A percentile compares a stretch with the other conserved stretches of the same genome.
Evolutionary conservation across 2,329 filamentous ascomycete genomes (phyloP).

Genomic region (Truncatella angustata): DNA sequence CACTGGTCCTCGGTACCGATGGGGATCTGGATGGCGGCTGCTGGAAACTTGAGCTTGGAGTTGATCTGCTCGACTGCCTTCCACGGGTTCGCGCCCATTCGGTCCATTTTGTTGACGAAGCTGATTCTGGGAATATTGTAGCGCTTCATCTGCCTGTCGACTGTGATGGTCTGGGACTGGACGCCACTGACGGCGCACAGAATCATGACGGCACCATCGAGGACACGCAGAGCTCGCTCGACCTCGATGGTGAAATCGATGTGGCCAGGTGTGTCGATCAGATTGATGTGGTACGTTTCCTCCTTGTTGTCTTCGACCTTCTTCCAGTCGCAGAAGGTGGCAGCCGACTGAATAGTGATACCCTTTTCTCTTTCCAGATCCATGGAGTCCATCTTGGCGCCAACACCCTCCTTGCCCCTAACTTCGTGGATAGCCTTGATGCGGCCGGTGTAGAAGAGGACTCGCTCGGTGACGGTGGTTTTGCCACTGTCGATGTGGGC

Average conservation of each 20-base stretch:
- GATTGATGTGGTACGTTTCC: constrained; percentile 92
- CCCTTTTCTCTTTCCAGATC: constrained; percentile 97
- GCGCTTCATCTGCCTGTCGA: constrained; percentile 96
- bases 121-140: constrained; percentile 95
- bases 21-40: constrained; percentile 90
- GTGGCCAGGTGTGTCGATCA: constrained; percentile 98
- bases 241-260: constrained; percentile 99
- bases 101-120: constrained; percentile 99
- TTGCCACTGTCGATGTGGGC: constrained; percentile 98
- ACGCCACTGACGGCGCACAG: constrained; percentile 96
- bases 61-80: constrained; percentile 98
- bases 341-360: constrained; percentile 97
- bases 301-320: constrained; percentile 83
- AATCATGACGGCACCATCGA: constrained; percentile 98
- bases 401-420: constrained; percentile 87
- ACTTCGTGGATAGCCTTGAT: constrained; percentile 98
- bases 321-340: constrained; percentile 95
- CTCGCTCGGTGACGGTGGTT: constrained; percentile 92
- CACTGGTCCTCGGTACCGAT: constrained; percentile 92
- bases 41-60: constrained; percentile 87
- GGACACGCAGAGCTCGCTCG: constrained; percentile 87
- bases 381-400: constrained; percentile 99
- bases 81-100: constrained; percentile 97
- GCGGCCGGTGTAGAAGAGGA: constrained; percentile 96
- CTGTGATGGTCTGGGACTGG: constrained; percentile 96